Evolutionary conservation across 1,284 basidiomycete species (phyloP), one percentile per base, ranked within the genome.

Genomic region (Moesziomyces sp.): DNA sequence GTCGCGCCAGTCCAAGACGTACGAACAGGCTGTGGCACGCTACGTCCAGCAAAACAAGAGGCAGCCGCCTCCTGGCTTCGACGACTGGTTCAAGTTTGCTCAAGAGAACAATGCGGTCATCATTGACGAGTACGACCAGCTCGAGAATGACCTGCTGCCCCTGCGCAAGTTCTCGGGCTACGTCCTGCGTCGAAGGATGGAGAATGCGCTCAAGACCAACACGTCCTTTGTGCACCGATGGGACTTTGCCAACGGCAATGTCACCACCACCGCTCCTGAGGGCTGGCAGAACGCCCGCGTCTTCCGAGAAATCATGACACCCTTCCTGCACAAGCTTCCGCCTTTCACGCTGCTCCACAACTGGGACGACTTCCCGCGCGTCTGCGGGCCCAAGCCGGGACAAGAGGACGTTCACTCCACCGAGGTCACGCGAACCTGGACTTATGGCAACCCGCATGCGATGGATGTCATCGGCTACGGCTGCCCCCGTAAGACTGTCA

Each of bases 111-210:
- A 64, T 7, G 54, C 50, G 13, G 23, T 34, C 42, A 58, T 64
- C 54, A 58, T 64, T 18, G 61, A 64, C 43, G 61, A 64, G 10
- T 64, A 64, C 45, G 61, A 55, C 16, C 61, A 64, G 55, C 61
- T 64, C 42, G 61, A 64, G n/a, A 28, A 52, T 28, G 61, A 64
- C 23, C 54, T 64, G n/a, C 45, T 26, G 18, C 61, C 61, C 11
- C 19, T 64, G 40, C 61, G 58, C 42, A 52, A 38, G 13, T 43
- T 62, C 18, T 38, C 65, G 4, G 10, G 47, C 19, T 40, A 52
- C 28, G 38, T 69, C 2, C 30, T 62, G 59, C 66, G 59, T 11
- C 46, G 47, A 30, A 54, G 66, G 6, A 48, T 63, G 8, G 35
- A 55, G 24, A 52, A 52, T 16, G 59, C 55, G 7, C 44, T 6